Evolutionary conservation across 2,329 filamentous ascomycete genomes (phyloP).

Genomic region (Aspergillus jensenii): DNA sequence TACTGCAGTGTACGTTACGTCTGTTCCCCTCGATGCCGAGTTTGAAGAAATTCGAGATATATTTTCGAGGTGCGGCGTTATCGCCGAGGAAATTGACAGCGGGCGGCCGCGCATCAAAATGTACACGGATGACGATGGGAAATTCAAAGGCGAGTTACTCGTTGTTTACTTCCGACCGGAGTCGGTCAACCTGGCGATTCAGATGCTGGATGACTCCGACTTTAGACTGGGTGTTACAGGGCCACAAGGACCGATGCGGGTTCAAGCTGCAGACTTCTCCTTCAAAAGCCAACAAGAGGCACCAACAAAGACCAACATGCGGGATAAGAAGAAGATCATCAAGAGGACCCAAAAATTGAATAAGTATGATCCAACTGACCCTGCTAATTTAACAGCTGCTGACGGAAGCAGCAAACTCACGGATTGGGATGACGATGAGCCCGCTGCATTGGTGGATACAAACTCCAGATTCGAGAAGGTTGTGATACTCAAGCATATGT

Average conservation of each 20-base stretch:
- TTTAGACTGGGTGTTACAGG: conserved; percentile 66
- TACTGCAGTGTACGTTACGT: conserved; percentile 89
- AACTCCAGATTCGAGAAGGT: conserved; percentile 69
- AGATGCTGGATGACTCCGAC: conserved; percentile 58
- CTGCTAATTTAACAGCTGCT: background rate
- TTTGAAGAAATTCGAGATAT: conserved; percentile 76
- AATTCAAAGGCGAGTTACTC: conserved; percentile 90
- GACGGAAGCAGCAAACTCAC: conserved; percentile 68
- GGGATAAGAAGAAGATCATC: conserved; percentile 86
- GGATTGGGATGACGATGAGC: conserved; percentile 92
- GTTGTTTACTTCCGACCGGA: conserved; percentile 94
- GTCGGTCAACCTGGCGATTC: conserved; percentile 69
- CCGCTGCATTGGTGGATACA: conserved; percentile 58
- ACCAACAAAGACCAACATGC: conserved; percentile 52
- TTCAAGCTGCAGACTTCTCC: conserved; percentile 81
- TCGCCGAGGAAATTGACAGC: conserved; percentile 91
- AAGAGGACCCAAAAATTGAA: conserved; percentile 88
- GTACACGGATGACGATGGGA: conserved; percentile 76
- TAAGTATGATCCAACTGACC: conserved; percentile 41
- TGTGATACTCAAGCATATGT: conserved; percentile 90
- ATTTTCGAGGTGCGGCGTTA: conserved; percentile 87
- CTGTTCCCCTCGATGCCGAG: conserved; percentile 76
- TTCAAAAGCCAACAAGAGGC: conserved; percentile 85
- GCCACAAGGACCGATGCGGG: conserved; percentile 66
- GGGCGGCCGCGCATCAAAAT: conserved; percentile 88